A percentile compares a stretch with the other conserved stretches of the same genome.
Evolutionary conservation across 192 early-diverging fungal genomes (phyloP).

Genomic region (Coemansia sp.): DNA sequence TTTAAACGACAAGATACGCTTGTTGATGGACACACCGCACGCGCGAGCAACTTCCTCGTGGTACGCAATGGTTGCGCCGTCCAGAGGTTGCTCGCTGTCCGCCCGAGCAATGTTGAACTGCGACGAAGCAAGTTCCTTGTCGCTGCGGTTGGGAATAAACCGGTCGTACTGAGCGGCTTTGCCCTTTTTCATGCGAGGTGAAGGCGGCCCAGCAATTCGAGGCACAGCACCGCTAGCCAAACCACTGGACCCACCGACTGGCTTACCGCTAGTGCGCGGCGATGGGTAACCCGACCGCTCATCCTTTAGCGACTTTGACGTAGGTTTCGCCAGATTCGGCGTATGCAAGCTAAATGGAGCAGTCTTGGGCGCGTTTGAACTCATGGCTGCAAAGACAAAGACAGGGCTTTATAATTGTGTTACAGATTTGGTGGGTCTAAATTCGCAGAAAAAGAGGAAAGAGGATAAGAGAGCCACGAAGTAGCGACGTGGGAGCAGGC

Average conservation of each 20-base stretch:
- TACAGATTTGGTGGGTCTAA: neutral
- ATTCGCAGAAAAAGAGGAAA: neutral
- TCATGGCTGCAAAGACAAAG: constrained; percentile 13
- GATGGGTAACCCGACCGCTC: constrained; percentile 30
- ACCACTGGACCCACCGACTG: neutral
- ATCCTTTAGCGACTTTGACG: constrained; percentile 20
- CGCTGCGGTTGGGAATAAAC: constrained; percentile 82
- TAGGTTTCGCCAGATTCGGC: constrained; percentile 12
- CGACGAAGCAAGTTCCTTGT: constrained; percentile 68
- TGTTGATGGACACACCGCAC: constrained; percentile 75
- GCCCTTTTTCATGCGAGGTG: constrained; percentile 36
- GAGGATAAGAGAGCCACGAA: neutral
- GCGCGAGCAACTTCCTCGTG: constrained; percentile 82
- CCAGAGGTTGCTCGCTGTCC: constrained; percentile 49
- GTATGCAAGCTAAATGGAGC: constrained; percentile 17
- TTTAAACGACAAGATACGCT: constrained; percentile 82
- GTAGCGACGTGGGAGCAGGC: neutral
- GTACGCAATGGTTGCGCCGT: constrained; percentile 61
- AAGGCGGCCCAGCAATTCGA: constrained; percentile 20
- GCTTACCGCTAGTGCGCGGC: constrained; percentile 33
- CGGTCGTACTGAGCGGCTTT: constrained; percentile 74
- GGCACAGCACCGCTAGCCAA: constrained; percentile 5
- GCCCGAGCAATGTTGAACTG: constrained; percentile 68
- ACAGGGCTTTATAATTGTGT: neutral
- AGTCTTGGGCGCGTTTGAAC: constrained; percentile 24